Conservation (phyloP, 2,329 filamentous ascomycete species). For the Lasiodiplodia sp. region DNA sequence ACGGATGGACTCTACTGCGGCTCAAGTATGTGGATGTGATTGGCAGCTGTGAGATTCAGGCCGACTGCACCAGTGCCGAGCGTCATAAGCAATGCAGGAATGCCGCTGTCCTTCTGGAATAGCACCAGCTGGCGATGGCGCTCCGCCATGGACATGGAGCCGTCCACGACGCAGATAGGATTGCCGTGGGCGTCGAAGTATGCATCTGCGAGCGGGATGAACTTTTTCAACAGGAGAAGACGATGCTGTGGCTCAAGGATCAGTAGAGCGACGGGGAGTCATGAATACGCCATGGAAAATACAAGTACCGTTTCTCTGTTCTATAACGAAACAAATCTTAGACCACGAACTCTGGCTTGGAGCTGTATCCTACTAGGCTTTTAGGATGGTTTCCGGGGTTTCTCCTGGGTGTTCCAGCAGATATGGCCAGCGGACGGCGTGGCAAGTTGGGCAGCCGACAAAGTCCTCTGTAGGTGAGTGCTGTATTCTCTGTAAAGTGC, state of each 20-base stretch:
- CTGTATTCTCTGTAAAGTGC: neutral
- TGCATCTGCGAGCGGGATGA: neutral
- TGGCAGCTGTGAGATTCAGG: slow-evolving; percentile 34
- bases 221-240: neutral
- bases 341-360: neutral
- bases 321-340: neutral
- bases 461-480: neutral
- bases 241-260: neutral
- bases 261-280: neutral
- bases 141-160: slow-evolving; percentile 30
- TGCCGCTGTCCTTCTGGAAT: slow-evolving; percentile 32
- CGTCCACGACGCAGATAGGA: slow-evolving; percentile 31
- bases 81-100: slow-evolving; percentile 37
- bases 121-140: slow-evolving; percentile 31
- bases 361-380: neutral
- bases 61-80: slow-evolving; percentile 37
- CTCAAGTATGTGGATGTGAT: slow-evolving; percentile 37
- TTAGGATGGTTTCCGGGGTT: neutral
- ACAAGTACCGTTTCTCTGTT: neutral
- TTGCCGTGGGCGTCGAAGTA: neutral
- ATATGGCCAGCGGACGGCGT: neutral
- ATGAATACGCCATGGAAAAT: too few relatives aligned
- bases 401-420: neutral
- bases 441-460: neutral
- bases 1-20: slow-evolving; percentile 43